These are phyloP conservation scores for Draba incana DNA, from an alignment of 345 rosid genomes.

Conservation along the genomic window DNA sequence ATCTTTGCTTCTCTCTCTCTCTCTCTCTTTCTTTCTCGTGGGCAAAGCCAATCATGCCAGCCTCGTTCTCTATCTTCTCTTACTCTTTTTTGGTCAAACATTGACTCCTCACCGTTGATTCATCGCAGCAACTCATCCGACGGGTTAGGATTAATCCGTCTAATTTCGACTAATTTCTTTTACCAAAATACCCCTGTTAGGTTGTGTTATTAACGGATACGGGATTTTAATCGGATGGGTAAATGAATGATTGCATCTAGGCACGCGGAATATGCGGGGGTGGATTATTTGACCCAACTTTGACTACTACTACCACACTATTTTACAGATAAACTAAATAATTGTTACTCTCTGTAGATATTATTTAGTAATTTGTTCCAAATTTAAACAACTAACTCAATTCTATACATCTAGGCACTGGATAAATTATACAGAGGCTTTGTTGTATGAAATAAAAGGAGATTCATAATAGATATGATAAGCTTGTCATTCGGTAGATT, in stretches of 20 bases:
- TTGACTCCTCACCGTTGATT: conserved; percentile 45
- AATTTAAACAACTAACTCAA: not conserved
- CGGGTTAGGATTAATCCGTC: conserved; percentile 35
- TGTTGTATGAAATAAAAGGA: no score
- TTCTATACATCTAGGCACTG: no score
- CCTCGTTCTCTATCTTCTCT: conserved; percentile 46
- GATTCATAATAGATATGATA: no score
- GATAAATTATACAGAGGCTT: no score
- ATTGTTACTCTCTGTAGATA: no score
- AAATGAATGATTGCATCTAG: conserved; percentile 42
- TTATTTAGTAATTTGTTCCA: no score
- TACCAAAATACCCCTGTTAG: conserved; percentile 28
- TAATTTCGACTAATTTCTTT: not conserved
- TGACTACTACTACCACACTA: conserved; percentile 38
- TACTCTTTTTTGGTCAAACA: conserved; percentile 49
- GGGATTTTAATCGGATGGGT: conserved; percentile 4
- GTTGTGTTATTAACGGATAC: conserved; percentile 21
- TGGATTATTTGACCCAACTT: conserved; percentile 41
- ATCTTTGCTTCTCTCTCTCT: conserved; percentile 29
- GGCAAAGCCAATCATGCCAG: conserved; percentile 66
- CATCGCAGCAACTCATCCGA: conserved; percentile 41
- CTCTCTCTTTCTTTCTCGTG: conserved; percentile 43
- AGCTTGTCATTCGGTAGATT: no score
- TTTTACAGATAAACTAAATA: not conserved
- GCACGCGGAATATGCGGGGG: conserved; percentile 53